Evolutionary conservation across 768 basidiomycete genomes (phyloP).

Genomic region (Psilocybe cyanescens): DNA sequence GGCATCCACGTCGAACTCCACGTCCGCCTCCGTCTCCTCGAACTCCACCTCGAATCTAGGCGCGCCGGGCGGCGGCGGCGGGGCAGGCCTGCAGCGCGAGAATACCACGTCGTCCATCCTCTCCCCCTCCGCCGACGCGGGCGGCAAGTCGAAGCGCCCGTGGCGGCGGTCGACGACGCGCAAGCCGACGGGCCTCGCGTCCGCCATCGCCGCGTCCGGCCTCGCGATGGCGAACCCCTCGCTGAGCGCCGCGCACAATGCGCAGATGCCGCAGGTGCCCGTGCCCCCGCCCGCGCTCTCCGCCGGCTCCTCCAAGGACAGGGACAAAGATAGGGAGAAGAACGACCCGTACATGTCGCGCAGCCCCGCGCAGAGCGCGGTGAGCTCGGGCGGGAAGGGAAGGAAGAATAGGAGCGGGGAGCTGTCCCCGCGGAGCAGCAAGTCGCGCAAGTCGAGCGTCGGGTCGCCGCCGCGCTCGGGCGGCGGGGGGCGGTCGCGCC

Average conservation of each 20-base stretch:
- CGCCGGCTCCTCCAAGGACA: slow-evolving; percentile 10
- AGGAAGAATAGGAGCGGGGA: slow-evolving; percentile 33
- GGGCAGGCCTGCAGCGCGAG: slow-evolving; percentile 11
- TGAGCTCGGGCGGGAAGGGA: slow-evolving; percentile 15
- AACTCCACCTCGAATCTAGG: slow-evolving; percentile 1
- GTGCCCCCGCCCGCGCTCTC: slow-evolving; percentile 19
- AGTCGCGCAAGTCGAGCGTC: slow-evolving; percentile 27
- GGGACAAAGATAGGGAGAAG: slow-evolving; percentile 5
- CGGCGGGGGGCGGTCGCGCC: slow-evolving; percentile 17
- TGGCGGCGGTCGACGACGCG: slow-evolving; percentile 46
- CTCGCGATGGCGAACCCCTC: slow-evolving; percentile 66
- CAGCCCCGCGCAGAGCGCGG: slow-evolving; percentile 27
- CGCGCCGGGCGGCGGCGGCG: neutral
- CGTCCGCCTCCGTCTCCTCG: neutral
- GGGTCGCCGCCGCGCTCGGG: slow-evolving; percentile 12
- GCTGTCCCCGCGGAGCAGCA: slow-evolving; percentile 33
- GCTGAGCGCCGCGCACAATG: slow-evolving; percentile 50
- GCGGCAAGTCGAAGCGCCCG: slow-evolving; percentile 37
- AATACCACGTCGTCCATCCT: slow-evolving; percentile 11
- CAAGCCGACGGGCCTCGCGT: slow-evolving; percentile 65
- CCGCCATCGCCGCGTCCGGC: slow-evolving; percentile 68
- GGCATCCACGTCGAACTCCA: slow-evolving; percentile 1
- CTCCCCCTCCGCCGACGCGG: slow-evolving; percentile 3
- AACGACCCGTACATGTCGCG: slow-evolving; percentile 30
- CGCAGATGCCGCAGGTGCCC: slow-evolving; percentile 31